A percentile compares a stretch with the other conserved stretches of the same genome.
Conservation (phyloP, 108 stramenopile genomes). For the Thalassiosira profunda region DNA sequence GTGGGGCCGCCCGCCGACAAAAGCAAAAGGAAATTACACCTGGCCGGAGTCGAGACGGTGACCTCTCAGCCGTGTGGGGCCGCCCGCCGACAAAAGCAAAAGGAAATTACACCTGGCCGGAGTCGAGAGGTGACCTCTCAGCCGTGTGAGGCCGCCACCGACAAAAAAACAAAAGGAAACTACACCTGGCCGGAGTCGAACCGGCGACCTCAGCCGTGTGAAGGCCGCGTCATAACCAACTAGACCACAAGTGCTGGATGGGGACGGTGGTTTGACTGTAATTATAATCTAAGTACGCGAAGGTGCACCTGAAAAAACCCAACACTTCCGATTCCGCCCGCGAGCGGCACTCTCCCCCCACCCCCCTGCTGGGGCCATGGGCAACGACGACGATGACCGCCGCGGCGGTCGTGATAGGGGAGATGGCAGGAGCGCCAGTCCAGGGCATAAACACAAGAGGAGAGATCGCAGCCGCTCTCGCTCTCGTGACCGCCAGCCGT, state of each 20-base stretch:
- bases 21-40: not conserved
- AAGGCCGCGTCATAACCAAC: slow-evolving; percentile 40
- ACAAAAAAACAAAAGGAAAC: not conserved
- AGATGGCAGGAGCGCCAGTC: too few species aligned
- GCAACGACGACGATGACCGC: too few species aligned
- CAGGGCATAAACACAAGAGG: too few species aligned
- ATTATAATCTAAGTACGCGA: too few species aligned
- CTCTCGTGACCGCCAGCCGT: not conserved
- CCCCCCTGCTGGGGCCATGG: too few species aligned
- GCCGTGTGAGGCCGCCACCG: not conserved
- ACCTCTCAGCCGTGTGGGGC: not conserved
- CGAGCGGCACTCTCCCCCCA: too few species aligned
- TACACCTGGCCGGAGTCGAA: slow-evolving; percentile 29
- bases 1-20: not conserved
- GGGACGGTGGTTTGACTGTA: too few species aligned
- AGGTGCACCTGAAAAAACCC: too few species aligned
- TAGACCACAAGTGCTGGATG: slow-evolving; percentile 35
- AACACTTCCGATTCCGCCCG: too few species aligned
- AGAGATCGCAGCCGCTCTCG: not conserved
- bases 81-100: not conserved
- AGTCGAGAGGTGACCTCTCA: not conserved
- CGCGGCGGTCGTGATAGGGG: too few species aligned
- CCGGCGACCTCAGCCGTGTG: slow-evolving; percentile 34
- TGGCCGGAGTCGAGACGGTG: slow-evolving; percentile 7
- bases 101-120: not conserved